Conservation (phyloP, 2,329 filamentous ascomycete genomes). For the Tympanopsis confertula region DNA sequence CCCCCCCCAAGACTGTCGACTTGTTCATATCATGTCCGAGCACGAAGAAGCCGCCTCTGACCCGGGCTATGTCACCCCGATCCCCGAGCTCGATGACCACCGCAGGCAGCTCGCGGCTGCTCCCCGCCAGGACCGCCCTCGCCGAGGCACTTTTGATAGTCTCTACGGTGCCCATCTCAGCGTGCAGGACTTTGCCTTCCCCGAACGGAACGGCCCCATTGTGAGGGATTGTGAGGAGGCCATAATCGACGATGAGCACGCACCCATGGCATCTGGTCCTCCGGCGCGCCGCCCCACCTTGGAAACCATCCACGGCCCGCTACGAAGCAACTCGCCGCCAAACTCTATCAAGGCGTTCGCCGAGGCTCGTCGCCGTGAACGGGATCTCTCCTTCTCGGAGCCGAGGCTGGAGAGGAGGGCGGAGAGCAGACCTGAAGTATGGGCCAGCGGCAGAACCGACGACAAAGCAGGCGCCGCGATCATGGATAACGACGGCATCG, state of each 20-base stretch:
- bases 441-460: conserved; percentile 9
- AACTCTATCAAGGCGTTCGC: conserved; percentile 98
- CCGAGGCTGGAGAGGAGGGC: conserved; percentile 9
- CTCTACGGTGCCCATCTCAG: conserved; percentile 42
- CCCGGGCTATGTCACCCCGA: conserved; percentile 60
- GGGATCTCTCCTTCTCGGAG: conserved; percentile 50
- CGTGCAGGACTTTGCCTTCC: conserved; percentile 22
- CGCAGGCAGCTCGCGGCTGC: conserved; percentile 53
- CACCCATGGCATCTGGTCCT: conserved; percentile 27
- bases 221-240: conserved; percentile 81
- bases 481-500: conserved; percentile 43
- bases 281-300: conserved; percentile 44
- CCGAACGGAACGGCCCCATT: conserved; percentile 28
- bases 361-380: conserved; percentile 73
- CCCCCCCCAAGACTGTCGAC: too few species aligned
- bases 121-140: conserved; percentile 46
- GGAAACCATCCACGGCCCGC: conserved; percentile 33
- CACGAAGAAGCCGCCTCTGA: conserved; percentile 47
- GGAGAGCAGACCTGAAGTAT: conserved; percentile 6
- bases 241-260: conserved; percentile 63
- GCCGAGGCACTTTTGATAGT: conserved; percentile 66
- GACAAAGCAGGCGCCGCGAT: conserved; percentile 17
- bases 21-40: too few species aligned
- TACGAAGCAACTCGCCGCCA: conserved; percentile 71
- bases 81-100: conserved; percentile 80